phyloP scores from a whole-genome alignment of 2,329 filamentous ascomycete genomes.

The Helotiales sp. region DNA sequence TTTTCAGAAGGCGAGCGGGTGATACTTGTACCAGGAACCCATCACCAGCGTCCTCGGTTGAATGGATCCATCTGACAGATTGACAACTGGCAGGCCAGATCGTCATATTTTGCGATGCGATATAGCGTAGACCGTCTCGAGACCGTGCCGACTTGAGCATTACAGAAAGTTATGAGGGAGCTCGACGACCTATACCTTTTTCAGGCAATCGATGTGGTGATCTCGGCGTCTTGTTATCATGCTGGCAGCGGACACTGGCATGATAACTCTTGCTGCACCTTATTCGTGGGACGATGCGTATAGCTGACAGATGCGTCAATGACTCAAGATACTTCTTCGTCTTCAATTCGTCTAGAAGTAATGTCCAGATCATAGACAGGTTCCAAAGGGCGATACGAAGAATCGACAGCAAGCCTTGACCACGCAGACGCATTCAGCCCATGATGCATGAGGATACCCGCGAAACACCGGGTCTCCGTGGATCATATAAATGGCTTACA shows the following conservation, averaged over 20 bases:
- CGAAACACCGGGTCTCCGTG: not conserved
- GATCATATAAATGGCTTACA: not conserved
- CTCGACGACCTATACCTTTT: not conserved
- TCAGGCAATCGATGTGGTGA: not conserved
- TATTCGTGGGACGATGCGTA: not conserved
- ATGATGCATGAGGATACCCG: not conserved
- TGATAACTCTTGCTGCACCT: not conserved
- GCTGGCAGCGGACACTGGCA: not conserved
- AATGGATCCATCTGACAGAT: not conserved
- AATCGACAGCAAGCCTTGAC: not conserved
- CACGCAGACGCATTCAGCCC: not conserved
- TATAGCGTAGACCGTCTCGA: too few relatives aligned
- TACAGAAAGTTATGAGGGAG: not conserved
- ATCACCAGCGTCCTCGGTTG: not conserved
- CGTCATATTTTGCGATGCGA: not conserved
- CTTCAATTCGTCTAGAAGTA: too few relatives aligned
- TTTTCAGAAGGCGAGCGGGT: not conserved
- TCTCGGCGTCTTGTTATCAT: not conserved
- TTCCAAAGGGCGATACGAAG: not conserved
- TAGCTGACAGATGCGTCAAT: not conserved
- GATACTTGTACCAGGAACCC: conserved; percentile 3
- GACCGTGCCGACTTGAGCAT: not conserved
- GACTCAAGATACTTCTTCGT: not conserved
- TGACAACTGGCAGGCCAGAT: conserved; percentile 3
- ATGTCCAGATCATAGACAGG: not conserved